These are phyloP conservation scores for Sparassis latifolia DNA, from an alignment of 1,284 basidiomycete genomes.

Conservation along the genomic window DNA sequence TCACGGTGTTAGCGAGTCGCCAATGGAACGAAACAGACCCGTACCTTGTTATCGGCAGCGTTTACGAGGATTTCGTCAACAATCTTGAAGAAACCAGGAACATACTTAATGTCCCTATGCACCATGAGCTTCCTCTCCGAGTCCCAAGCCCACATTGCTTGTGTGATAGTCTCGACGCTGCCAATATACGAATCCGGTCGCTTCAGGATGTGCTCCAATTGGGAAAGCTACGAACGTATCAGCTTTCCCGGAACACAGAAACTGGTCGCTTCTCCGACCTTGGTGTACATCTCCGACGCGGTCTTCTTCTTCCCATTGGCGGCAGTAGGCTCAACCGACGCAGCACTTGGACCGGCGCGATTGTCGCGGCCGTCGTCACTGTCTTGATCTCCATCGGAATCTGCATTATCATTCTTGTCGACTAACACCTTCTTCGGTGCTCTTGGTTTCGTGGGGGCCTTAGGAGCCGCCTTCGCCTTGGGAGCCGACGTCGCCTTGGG, in stretches of 20 bases:
- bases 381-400: conserved; percentile 31
- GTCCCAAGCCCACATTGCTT: conserved; percentile 91
- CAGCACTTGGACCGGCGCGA: conserved; percentile 23
- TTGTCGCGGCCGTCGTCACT: conserved; percentile 41
- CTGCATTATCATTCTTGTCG: conserved; percentile 54
- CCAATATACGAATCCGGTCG: conserved; percentile 99
- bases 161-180: conserved; percentile 81
- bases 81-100: conserved; percentile 99
- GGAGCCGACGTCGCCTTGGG: conserved; percentile 33
- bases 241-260: conserved; percentile 2
- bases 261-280: conserved; percentile 43
- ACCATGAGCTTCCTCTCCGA: conserved; percentile 76
- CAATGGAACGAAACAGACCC: conserved; percentile 5
- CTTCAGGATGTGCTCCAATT: conserved; percentile 94
- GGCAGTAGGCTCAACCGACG: conserved; percentile 28
- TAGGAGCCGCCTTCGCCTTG: conserved; percentile 35
- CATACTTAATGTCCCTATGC: conserved; percentile 80
- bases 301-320: conserved; percentile 66
- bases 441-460: conserved; percentile 38
- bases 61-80: conserved; percentile 99
- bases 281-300: conserved; percentile 89
- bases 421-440: conserved; percentile 55
- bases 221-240: conserved; percentile 63
- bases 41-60: conserved; percentile 97
- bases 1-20: not conserved